A percentile compares a stretch with the other conserved stretches of the same genome.
These are phyloP conservation scores for Phytopythium chamaehyphon DNA, from an alignment of 352 stramenopile genomes.

Conservation along the genomic window DNA sequence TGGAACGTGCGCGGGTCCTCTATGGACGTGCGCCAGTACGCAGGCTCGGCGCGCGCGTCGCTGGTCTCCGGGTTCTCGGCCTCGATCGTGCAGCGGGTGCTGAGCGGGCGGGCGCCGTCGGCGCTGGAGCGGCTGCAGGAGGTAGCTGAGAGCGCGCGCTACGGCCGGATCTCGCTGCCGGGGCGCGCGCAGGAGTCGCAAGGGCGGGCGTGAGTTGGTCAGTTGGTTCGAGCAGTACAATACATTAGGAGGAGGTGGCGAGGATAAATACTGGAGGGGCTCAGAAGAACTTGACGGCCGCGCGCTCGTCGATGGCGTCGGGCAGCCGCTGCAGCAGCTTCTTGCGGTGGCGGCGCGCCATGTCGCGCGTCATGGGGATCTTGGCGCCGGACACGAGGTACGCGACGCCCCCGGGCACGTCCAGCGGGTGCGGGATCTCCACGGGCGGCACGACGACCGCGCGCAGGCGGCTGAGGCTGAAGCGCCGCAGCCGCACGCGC, in stretches of 20 bases:
- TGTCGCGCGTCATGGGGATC: slow-evolving; percentile 46
- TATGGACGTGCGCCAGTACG: slow-evolving; percentile 27
- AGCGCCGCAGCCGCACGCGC: slow-evolving; percentile 17
- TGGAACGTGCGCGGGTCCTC: slow-evolving; percentile 62
- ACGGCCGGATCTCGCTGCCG: slow-evolving; percentile 38
- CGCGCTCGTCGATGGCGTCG: slow-evolving; percentile 30
- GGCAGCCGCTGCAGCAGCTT: slow-evolving; percentile 32
- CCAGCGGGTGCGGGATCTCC: slow-evolving; percentile 32
- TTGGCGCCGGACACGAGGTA: slow-evolving; percentile 42
- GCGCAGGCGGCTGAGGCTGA: slow-evolving; percentile 32
- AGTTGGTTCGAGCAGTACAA: too few relatives aligned
- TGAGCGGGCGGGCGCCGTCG: background rate
- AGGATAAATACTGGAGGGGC: too few relatives aligned
- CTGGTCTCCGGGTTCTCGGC: slow-evolving; percentile 53
- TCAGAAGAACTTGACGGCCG: slow-evolving; percentile 1
- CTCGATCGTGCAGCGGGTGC: slow-evolving; percentile 33
- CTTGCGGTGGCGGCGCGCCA: slow-evolving; percentile 33
- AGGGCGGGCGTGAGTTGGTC: too few relatives aligned
- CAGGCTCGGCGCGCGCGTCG: slow-evolving; percentile 32
- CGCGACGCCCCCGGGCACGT: slow-evolving; percentile 22
- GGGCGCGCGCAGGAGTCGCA: too few relatives aligned
- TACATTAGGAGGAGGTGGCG: too few relatives aligned
- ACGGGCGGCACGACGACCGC: slow-evolving; percentile 39
- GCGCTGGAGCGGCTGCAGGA: slow-evolving; percentile 1
- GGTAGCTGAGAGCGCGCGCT: slow-evolving; percentile 22